Evolutionary conservation across 164 flowering plant genomes (phyloP).

Genomic region (Pachysandra terminalis): DNA sequence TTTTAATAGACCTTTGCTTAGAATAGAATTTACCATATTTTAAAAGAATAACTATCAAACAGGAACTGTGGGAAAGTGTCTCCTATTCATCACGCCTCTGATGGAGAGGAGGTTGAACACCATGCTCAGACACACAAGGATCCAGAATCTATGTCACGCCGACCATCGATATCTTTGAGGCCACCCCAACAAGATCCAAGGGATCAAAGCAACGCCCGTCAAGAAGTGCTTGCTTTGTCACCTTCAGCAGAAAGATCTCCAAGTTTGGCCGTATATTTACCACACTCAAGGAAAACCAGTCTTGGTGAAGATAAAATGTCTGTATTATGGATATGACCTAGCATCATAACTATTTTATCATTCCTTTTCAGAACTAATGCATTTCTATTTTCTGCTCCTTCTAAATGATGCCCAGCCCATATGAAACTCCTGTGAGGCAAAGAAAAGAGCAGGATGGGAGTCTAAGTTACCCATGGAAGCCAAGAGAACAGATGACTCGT

Average conservation of each 20-base stretch:
- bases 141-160: slow-evolving; percentile 18
- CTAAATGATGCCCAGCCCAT: slow-evolving; percentile 27
- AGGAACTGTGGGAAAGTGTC: slow-evolving; percentile 36
- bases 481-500: slow-evolving; percentile 23
- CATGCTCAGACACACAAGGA: slow-evolving; percentile 22
- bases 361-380: too few relatives aligned
- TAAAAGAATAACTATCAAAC: background rate
- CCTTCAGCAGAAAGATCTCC: slow-evolving; percentile 40
- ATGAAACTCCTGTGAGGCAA: slow-evolving; percentile 33
- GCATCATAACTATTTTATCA: too few relatives aligned
- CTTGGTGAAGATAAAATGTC: slow-evolving; percentile 47
- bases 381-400: slow-evolving; percentile 7
- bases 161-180: slow-evolving; percentile 39
- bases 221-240: slow-evolving; percentile 20
- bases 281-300: slow-evolving; percentile 20
- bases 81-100: slow-evolving; percentile 28
- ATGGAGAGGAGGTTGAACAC: slow-evolving; percentile 23
- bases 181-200: slow-evolving; percentile 50
- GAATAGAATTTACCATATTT: too few relatives aligned
- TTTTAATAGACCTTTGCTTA: background rate
- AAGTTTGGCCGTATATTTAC: slow-evolving; percentile 34
- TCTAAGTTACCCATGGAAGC: slow-evolving; percentile 21
- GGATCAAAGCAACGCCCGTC: slow-evolving; percentile 15
- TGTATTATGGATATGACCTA: background rate
- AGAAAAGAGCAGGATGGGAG: slow-evolving; percentile 28